Conservation (phyloP, 169 alveolate genomes). For the Perkinsus chesapeaki region DNA sequence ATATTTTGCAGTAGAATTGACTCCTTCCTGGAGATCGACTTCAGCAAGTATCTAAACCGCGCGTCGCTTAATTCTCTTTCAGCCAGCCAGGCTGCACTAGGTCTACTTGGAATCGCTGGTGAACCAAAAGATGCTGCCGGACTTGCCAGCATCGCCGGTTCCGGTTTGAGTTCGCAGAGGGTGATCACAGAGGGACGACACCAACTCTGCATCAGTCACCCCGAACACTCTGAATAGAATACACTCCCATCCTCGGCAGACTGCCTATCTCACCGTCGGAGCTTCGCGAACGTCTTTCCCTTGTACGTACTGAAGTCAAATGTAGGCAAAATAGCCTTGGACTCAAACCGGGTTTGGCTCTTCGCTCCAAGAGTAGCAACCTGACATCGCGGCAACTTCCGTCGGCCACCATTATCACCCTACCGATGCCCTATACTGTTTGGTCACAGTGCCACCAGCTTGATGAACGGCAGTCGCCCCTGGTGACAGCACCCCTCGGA, state of each 20-base stretch:
- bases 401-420: background rate
- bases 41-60: background rate
- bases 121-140: background rate
- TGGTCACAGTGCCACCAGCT: background rate
- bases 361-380: background rate
- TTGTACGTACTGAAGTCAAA: background rate
- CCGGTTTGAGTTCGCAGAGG: background rate
- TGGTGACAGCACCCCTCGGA: background rate
- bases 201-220: background rate
- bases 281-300: background rate
- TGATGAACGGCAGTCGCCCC: background rate
- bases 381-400: background rate
- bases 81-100: too few relatives aligned
- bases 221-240: background rate
- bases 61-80: too few relatives aligned
- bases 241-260: background rate
- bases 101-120: background rate
- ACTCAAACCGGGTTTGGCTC: background rate
- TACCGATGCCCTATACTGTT: background rate
- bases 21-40: background rate
- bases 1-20: background rate
- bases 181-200: background rate
- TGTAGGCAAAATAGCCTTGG: background rate
- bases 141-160: background rate
- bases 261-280: background rate